Evolutionary conservation across 2,329 filamentous ascomycete genomes (phyloP), one percentile per base, ranked within the genome.

Genomic region (Teratosphaeria destructans): DNA sequence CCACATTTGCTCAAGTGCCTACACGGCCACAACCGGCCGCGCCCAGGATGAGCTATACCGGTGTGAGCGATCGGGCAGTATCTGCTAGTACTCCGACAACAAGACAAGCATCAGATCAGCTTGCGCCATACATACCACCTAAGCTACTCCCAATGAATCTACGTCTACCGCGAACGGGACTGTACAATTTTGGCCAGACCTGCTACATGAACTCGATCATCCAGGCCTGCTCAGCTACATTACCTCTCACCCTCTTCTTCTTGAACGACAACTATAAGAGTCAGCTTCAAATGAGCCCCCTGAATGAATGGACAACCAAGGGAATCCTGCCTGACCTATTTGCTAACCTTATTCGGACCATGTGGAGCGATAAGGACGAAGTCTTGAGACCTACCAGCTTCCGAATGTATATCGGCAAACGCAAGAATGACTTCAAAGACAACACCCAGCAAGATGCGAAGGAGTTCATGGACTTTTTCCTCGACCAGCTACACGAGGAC

Each of bases 161-260:
- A 16, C 73, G 76, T 32, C 77, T 84, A 66, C 81, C 85, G n/a
- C 77, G 78, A 39, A 88, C 89, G 11, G 92, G 93, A 0, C 79
- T 96, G 12, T 77, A 85, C 60, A 96, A 96, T 66, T 89, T 90
- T 49, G 84, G 85, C 1, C 86, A 88, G 54, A 92, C 88, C 64
- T 96, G 93, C 72, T 96, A 96, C 70, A 91, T 94, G 79, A 96
- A 96, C 73, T 87, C 90, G n/a, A 86, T 87, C 0, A 78, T 97
- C 29, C 93, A 97, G 73, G 88, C 88, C 61, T 77, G 96, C 19
- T 88, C 89, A 60, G 87, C 86, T 1, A 93, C 91, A 0, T 76
- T 80, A 8, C 77, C 80, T 19, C 73, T 87, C 52, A 83, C 81
- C 70, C 83, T 69, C 74, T 84, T 75, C 81, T 96, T 81, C 77